Evolutionary conservation across 345 rosid species (phyloP).

Genomic region (Eucalyptus cloeziana): DNA sequence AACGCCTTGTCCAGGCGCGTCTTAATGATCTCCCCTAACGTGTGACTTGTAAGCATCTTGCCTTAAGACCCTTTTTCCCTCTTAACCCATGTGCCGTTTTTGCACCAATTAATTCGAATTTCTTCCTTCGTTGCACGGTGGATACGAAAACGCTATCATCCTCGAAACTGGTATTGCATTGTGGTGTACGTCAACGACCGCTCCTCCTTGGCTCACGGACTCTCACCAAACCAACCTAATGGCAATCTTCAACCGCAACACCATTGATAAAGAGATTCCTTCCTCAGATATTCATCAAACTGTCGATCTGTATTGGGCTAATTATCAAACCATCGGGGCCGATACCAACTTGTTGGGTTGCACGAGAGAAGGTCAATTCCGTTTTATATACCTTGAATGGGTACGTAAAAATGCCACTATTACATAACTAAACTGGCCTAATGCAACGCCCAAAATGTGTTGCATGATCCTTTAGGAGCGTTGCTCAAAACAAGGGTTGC

Average conservation of each 20-base stretch:
- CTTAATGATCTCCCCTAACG: background rate
- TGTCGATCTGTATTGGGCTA: background rate
- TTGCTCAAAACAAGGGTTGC: background rate
- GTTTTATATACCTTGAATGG: background rate
- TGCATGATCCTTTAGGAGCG: background rate
- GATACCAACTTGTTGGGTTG: background rate
- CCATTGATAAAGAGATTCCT: background rate
- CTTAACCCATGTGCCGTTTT: background rate
- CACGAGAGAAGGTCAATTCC: background rate
- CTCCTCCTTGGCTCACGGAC: background rate
- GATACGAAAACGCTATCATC: background rate
- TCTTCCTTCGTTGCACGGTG: accelerated
- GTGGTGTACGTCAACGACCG: background rate
- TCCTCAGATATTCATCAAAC: background rate
- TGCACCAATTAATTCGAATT: background rate
- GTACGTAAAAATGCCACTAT: background rate
- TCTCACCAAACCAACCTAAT: background rate
- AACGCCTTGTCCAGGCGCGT: background rate
- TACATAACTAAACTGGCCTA: background rate
- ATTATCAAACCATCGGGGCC: background rate
- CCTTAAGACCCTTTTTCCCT: background rate
- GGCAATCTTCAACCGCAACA: background rate
- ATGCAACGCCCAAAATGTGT: background rate
- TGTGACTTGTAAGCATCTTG: background rate
- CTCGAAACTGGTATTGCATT: background rate